Evolutionary conservation across 2,329 filamentous ascomycete species (phyloP).

Genomic region (Pezicula neosporulosa): DNA sequence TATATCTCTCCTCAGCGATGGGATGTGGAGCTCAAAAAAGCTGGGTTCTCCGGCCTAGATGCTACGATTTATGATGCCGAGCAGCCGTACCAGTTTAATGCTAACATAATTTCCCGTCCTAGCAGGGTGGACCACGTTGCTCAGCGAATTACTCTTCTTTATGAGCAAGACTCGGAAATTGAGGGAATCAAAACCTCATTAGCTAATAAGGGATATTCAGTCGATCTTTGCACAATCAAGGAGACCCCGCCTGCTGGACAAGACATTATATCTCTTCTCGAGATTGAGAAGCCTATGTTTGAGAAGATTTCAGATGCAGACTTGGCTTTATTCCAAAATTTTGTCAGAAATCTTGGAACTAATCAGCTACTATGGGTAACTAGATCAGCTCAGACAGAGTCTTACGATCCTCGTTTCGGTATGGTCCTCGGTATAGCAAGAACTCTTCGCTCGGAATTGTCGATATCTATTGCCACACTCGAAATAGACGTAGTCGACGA

Average conservation of each 20-base stretch:
- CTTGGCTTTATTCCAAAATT: conserved; percentile 11
- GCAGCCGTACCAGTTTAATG: conserved; percentile 9
- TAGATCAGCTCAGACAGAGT: conserved; percentile 12
- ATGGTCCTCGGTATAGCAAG: conserved; percentile 17
- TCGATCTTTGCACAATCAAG: conserved; percentile 3
- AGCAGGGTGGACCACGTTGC: background rate
- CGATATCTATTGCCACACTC: conserved; percentile 15
- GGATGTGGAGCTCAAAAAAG: conserved; percentile 20
- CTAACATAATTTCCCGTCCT: conserved; percentile 6
- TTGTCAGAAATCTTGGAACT: conserved; percentile 3
- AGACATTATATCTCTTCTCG: conserved; percentile 12
- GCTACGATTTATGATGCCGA: conserved; percentile 13
- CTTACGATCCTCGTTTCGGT: conserved; percentile 17
- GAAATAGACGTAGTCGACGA: conserved; percentile 18
- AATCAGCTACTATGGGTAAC: conserved; percentile 18
- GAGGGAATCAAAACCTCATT: background rate
- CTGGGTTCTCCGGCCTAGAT: conserved; percentile 31
- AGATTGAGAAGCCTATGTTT: conserved; percentile 19
- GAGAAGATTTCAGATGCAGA: conserved; percentile 14
- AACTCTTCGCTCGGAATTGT: conserved; percentile 19
- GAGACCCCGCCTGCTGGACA: conserved; percentile 9
- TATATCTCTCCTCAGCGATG: conserved; percentile 22
- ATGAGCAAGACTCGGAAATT: background rate
- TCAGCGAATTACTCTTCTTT: background rate
- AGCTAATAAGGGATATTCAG: conserved; percentile 6